phyloP scores from a whole-genome alignment of 768 basidiomycete species.

The Tricholoma terreum region DNA sequence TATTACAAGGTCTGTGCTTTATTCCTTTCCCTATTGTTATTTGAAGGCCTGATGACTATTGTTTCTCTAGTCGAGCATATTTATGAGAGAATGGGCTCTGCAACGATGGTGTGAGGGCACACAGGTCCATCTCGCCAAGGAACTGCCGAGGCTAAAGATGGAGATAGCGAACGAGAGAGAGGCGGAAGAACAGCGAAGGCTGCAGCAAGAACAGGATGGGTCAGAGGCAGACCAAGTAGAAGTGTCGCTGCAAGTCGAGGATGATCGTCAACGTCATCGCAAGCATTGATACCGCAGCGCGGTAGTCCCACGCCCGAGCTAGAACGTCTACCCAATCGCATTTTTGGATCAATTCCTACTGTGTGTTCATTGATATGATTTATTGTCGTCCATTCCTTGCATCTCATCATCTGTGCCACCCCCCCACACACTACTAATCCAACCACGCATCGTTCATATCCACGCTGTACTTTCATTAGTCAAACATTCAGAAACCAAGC shows the following conservation, averaged over 20 bases:
- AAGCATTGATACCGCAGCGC: conserved; percentile 12
- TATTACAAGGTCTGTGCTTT: conserved; percentile 67
- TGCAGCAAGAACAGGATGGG: conserved; percentile 6
- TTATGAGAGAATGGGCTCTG: conserved; percentile 75
- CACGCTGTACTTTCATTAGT: background rate
- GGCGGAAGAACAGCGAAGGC: conserved; percentile 1
- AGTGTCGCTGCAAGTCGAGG: conserved; percentile 4
- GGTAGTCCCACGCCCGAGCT: background rate
- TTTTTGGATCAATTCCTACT: background rate
- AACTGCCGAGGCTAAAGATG: conserved; percentile 53
- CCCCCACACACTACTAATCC: background rate
- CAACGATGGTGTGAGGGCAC: conserved; percentile 63
- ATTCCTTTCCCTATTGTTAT: background rate
- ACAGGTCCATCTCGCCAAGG: conserved; percentile 51
- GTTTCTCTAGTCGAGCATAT: conserved; percentile 61
- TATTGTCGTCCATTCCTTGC: conserved; percentile 1
- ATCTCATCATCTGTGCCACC: conserved; percentile 1
- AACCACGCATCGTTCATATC: background rate
- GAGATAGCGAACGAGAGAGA: conserved; percentile 37
- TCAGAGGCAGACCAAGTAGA: conserved; percentile 11
- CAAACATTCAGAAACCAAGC: background rate
- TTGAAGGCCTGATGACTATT: background rate
- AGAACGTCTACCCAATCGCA: no score
- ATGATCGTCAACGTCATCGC: conserved; percentile 6
- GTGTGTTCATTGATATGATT: background rate